phyloP scores from a whole-genome alignment of 2,329 filamentous ascomycete genomes.

The Fusarium newnesense region DNA sequence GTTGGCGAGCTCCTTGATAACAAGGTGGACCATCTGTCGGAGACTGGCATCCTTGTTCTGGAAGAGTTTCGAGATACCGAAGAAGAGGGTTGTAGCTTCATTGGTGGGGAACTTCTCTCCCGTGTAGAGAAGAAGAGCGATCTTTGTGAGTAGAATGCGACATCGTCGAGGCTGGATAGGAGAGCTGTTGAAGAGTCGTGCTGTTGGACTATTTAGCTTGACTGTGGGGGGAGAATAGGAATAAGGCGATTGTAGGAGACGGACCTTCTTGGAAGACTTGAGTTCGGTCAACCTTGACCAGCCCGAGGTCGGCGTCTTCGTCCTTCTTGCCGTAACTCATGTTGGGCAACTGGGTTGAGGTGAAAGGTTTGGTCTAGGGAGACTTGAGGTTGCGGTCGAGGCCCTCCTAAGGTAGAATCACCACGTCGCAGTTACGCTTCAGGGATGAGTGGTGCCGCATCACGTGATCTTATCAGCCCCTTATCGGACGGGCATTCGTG shows the following conservation, averaged over 20 bases:
- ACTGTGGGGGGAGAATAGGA: constrained; percentile 43
- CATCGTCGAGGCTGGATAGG: constrained; percentile 97
- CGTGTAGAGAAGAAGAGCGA: constrained; percentile 94
- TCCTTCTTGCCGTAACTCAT: constrained; percentile 99
- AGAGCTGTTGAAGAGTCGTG: constrained; percentile 96
- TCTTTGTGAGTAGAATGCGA: constrained; percentile 96
- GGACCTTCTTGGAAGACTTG: constrained; percentile 99
- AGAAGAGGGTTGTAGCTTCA: constrained; percentile 98
- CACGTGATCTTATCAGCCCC: constrained; percentile 50
- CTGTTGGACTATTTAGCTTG: constrained; percentile 63
- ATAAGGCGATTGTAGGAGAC: constrained; percentile 47
- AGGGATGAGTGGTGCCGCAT: constrained; percentile 42
- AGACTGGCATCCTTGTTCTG: constrained; percentile 99
- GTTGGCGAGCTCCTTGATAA: constrained; percentile 96
- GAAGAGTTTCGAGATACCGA: constrained; percentile 98
- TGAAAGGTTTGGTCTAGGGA: constrained; percentile 46
- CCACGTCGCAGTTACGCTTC: constrained; percentile 53
- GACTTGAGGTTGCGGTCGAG: constrained; percentile 48
- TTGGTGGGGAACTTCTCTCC: constrained; percentile 97
- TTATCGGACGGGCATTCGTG: constrained; percentile 43
- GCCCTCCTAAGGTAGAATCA: constrained; percentile 47
- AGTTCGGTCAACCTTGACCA: constrained; percentile 97
- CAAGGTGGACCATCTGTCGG: constrained; percentile 97
- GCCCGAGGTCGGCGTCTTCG: constrained; percentile 91
- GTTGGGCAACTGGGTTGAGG: constrained; percentile 57